Conservation (phyloP, 2,329 filamentous ascomycete genomes). For the Penicillium sp. region DNA sequence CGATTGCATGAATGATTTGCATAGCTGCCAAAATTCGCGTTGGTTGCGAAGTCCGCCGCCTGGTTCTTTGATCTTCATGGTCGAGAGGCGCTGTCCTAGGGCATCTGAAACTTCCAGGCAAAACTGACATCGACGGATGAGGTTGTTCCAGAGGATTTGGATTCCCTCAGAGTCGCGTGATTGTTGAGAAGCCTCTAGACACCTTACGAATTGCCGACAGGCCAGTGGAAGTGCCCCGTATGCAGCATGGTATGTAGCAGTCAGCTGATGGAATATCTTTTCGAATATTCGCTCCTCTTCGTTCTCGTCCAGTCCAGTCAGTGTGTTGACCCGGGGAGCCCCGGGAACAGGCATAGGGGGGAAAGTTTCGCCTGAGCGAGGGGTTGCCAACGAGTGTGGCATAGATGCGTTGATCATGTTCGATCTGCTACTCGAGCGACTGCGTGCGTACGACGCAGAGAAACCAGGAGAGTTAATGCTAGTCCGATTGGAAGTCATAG, state of each 20-base stretch:
- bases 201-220: constrained; percentile 64
- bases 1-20: constrained; percentile 58
- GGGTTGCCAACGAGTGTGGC: constrained; percentile 59
- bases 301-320: constrained; percentile 63
- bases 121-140: constrained; percentile 69
- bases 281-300: constrained; percentile 83
- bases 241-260: constrained; percentile 70
- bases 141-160: constrained; percentile 65
- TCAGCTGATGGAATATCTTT: constrained; percentile 73
- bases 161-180: constrained; percentile 60
- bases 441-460: constrained; percentile 36
- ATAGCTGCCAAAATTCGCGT: constrained; percentile 66
- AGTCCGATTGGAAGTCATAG: constrained; percentile 32
- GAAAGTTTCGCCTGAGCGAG: constrained; percentile 81
- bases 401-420: constrained; percentile 52
- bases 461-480: constrained; percentile 34
- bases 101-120: constrained; percentile 72
- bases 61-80: constrained; percentile 82
- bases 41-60: constrained; percentile 62
- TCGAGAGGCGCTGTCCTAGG: constrained; percentile 69
- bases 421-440: constrained; percentile 53
- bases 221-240: constrained; percentile 70
- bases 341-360: constrained; percentile 49
- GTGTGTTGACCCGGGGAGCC: constrained; percentile 52
- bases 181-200: constrained; percentile 63